phyloP scores from a whole-genome alignment of 1,284 basidiomycete species.

The Heterobasidion parviporum region DNA sequence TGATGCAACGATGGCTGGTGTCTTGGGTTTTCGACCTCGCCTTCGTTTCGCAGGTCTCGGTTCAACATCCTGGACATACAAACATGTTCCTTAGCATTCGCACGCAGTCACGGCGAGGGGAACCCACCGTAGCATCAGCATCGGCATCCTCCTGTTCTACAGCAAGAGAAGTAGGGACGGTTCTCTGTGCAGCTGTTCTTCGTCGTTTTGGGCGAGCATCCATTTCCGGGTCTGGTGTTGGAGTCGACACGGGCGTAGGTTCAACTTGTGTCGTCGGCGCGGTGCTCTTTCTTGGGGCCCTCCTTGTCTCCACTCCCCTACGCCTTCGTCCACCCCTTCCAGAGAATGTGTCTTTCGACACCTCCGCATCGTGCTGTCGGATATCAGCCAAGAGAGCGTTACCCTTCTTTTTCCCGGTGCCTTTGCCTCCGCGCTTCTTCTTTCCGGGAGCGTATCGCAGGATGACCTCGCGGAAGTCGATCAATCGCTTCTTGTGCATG shows the following conservation, averaged over 20 bases:
- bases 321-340: slow-evolving; percentile 15
- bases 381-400: slow-evolving; percentile 77
- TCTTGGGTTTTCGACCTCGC: slow-evolving; percentile 7
- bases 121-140: slow-evolving; percentile 23
- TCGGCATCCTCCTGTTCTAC: slow-evolving; percentile 23
- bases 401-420: slow-evolving; percentile 63
- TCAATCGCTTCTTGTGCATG: slow-evolving; percentile 82
- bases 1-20: neutral
- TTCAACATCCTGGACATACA: slow-evolving; percentile 15
- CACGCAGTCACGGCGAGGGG: neutral
- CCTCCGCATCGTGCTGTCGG: slow-evolving; percentile 64
- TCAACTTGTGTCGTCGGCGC: slow-evolving; percentile 33
- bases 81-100: neutral
- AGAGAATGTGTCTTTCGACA: slow-evolving; percentile 22
- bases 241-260: slow-evolving; percentile 40
- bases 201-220: slow-evolving; percentile 28
- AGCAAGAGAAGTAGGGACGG: neutral
- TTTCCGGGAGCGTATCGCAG: slow-evolving; percentile 58
- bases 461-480: slow-evolving; percentile 79
- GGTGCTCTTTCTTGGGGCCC: slow-evolving; percentile 26
- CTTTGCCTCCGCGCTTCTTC: slow-evolving; percentile 47
- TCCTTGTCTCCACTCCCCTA: slow-evolving; percentile 14
- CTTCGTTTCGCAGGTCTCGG: slow-evolving; percentile 22
- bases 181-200: slow-evolving; percentile 14
- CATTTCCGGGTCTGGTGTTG: slow-evolving; percentile 58